Base-by-base conservation (phyloP, 225 moss, liverwort and hornwort genomes). In the Sphagnum tenellum region DNA sequence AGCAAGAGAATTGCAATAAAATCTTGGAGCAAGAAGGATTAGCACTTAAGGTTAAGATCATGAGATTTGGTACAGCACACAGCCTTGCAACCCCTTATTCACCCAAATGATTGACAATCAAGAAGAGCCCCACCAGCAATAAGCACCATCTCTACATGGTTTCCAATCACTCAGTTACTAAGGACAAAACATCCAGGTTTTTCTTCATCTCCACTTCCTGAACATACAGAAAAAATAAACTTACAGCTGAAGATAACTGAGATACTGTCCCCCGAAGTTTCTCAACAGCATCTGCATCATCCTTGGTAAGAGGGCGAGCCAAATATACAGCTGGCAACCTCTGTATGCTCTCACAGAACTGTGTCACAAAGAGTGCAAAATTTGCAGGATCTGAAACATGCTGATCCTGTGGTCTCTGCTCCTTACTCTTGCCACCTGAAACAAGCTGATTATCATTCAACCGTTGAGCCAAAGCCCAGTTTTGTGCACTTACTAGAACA, bases 231-330 rank as follows among this genome's bases (percentile, higher is more conserved):
- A 29, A 29, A 29, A 29, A 29, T 29, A 49, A 67, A 85, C 90
- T 84, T 57, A 89, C 89, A 72, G 79, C 83, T 48, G 69, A 60
- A 65, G 86, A 81, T 59, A 98, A 78, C 69, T 74, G 71, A 56
- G 72, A 56, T 70, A 90, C 71, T 44, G 85, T 76, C 44, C 74
- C 72, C 75, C 86, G 78, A 51, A 92, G 77, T 14, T 74, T 79
- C 69, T 63, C 66, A n/a, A 87, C 68, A 5, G 84, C 73, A 59
- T 83, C 78, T 50, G 69, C 74, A 69, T 79, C 73, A 57, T 93
- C 90, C 66, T 83, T 80, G 45, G 73, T 77, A 46, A 90, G 67
- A 51, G 96, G 79, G 56, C 76, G 79, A 49, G 71, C 72, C 55
- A 81, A 82, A 29, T 52, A 63, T 48, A 88, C 71, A 64, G 70